Conservation (phyloP, 257 asterid species). For the Ajuga chamaepitys region DNA sequence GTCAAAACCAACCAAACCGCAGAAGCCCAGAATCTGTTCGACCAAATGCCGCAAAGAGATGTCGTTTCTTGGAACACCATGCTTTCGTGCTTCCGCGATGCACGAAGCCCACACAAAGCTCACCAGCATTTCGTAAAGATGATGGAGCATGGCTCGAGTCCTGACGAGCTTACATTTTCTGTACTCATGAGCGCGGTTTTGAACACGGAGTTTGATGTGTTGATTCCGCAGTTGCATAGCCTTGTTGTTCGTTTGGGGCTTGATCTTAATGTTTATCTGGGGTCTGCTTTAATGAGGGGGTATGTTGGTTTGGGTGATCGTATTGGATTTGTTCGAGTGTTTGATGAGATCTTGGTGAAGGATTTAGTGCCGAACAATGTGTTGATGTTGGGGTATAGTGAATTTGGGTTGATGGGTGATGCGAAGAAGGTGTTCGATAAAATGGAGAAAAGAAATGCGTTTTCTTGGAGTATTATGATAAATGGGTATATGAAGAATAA, state of each 20-base stretch:
- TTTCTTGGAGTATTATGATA: conserved; percentile 67
- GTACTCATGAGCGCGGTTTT: conserved; percentile 44
- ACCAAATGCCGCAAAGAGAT: conserved; percentile 62
- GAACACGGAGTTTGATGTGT: conserved; percentile 27
- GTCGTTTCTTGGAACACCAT: conserved; percentile 71
- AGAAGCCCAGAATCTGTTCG: conserved; percentile 55
- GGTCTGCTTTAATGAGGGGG: conserved; percentile 75
- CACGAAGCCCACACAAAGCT: conserved; percentile 27
- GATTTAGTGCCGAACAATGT: conserved; percentile 66
- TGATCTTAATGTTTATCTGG: conserved; percentile 43
- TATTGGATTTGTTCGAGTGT: conserved; percentile 34
- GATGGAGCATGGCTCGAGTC: conserved; percentile 30
- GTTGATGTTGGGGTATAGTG: conserved; percentile 59
- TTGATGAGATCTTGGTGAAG: conserved; percentile 53
- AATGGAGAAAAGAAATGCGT: conserved; percentile 51
- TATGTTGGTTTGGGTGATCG: conserved; percentile 41
- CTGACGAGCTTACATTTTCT: conserved; percentile 58
- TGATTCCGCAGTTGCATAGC: conserved; percentile 58
- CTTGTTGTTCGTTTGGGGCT: conserved; percentile 40
- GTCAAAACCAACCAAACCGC: conserved; percentile 24
- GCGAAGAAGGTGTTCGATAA: conserved; percentile 45
- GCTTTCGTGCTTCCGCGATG: conserved; percentile 62
- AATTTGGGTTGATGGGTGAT: conserved; percentile 44
- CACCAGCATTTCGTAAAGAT: conserved; percentile 35
- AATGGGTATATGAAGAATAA: conserved; percentile 56